phyloP scores from a whole-genome alignment of 768 basidiomycete species.

The Gymnopilus dilepis region DNA sequence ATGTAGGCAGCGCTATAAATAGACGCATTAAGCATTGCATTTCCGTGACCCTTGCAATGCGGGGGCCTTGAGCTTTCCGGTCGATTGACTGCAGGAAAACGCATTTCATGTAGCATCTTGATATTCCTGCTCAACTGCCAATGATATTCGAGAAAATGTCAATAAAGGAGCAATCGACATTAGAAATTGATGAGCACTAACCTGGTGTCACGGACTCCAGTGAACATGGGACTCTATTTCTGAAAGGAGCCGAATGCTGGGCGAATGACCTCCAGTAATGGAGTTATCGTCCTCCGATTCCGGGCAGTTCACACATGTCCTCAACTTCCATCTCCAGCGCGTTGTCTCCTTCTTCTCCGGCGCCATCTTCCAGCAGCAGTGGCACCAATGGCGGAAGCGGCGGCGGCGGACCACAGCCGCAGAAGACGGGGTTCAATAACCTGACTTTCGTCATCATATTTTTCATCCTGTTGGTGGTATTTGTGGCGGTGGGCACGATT shows the following conservation, averaged over 20 bases:
- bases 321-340: slow-evolving; percentile 6
- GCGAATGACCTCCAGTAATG: slow-evolving; percentile 1
- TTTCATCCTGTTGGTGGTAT: not conserved
- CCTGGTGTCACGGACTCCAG: not conserved
- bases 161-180: not conserved
- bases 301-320: slow-evolving; percentile 4
- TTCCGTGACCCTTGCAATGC: not conserved
- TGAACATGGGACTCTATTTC: slow-evolving; percentile 4
- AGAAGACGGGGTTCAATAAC: not conserved
- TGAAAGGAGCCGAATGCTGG: not conserved
- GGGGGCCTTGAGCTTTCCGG: not conserved
- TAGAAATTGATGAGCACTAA: not conserved
- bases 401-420: not conserved
- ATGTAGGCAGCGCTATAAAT: not conserved
- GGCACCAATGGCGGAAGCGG: not conserved
- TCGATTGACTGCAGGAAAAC: not conserved
- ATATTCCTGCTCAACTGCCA: not conserved
- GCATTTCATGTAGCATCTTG: not conserved
- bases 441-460: not conserved
- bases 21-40: not conserved
- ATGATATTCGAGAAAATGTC: not conserved
- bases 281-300: not conserved
- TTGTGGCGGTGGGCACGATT: not conserved
- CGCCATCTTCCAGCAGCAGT: not conserved
- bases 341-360: not conserved